Evolutionary conservation across 169 alveolate genomes (phyloP), one percentile per base, ranked within the genome.

Genomic region (Plasmodium fragile): DNA sequence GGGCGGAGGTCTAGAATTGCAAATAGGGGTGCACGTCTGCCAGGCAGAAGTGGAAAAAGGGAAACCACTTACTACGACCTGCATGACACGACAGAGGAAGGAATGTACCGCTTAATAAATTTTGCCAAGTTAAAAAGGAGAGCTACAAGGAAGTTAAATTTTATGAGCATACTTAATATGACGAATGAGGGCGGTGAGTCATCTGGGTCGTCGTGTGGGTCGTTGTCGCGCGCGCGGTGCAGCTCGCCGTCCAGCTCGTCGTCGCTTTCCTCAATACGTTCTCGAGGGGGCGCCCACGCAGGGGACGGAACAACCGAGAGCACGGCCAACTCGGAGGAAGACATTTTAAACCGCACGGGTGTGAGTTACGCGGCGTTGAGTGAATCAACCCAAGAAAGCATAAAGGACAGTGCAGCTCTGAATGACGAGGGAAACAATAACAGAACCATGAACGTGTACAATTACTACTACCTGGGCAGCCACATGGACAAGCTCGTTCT

Each of bases 81-180:
- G 18, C 70, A 34, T 79, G 73, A 59, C 3, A 43, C 41, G 16
- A 78, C 25, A 41, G 69, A 65, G 36, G 52, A 55, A 45, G 77
- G 73, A 25, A 22, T 78, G 65, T 80, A 89, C 36, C 73, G 90
- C 3, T 28, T 80, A 55, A 52, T 89, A 6, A 80, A 65, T 32
- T 89, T 89, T 52, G 94, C 78, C 34, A 78, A 89, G 53, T 22
- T 89, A 28, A 77, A 89, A 80, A 89, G 79, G 71, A 89, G 90
- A 65, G 94, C 90, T 25, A 45, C 30, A 25, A 77, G 94, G 32
- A 89, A 89, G 45, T 32, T 89, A 34, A 89, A 89, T 30, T 89
- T 89, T 89, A 43, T 89, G 53, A 89, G 94, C 43, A 89, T 89
- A 59, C 83, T 89, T n/a, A 89, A 89, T 65, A 80, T 89, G 36